phyloP scores from a whole-genome alignment of 2,329 filamentous ascomycete species.

The Fusarium sp. region DNA sequence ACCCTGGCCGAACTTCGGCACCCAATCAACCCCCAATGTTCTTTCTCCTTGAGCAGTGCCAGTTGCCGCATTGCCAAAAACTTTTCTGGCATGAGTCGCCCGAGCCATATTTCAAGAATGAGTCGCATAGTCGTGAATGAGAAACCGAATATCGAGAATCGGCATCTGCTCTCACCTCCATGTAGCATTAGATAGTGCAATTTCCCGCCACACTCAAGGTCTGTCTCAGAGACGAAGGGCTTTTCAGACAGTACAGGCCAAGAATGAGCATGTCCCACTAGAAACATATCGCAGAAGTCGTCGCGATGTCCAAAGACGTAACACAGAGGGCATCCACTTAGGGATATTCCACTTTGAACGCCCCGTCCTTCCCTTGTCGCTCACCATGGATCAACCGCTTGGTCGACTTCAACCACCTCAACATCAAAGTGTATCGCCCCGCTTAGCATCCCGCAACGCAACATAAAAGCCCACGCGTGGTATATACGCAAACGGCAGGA shows the following conservation, averaged over 20 bases:
- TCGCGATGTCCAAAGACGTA: constrained; percentile 15
- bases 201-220: constrained; percentile 21
- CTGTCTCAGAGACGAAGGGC: constrained; percentile 21
- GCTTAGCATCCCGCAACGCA: constrained; percentile 8
- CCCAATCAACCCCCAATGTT: not conserved
- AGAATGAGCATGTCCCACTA: constrained; percentile 19
- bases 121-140: not conserved
- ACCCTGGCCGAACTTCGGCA: constrained; percentile 22
- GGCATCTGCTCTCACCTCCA: constrained; percentile 28
- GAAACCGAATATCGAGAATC: not conserved
- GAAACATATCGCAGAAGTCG: constrained; percentile 5
- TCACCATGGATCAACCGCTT: constrained; percentile 25
- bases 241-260: not conserved
- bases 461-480: not conserved
- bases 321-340: constrained; percentile 10
- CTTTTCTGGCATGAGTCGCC: not conserved
- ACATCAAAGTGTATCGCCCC: constrained; percentile 3
- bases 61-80: constrained; percentile 4
- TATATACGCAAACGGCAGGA: not conserved
- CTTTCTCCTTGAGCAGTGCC: constrained; percentile 1
- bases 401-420: constrained; percentile 17
- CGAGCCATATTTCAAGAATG: not conserved
- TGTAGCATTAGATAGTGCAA: constrained; percentile 12
- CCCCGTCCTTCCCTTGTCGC: constrained; percentile 14
- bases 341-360: constrained; percentile 4